Base-by-base conservation (phyloP, 169 alveolate genomes). In the Eimeria nieschulzi region DNA sequence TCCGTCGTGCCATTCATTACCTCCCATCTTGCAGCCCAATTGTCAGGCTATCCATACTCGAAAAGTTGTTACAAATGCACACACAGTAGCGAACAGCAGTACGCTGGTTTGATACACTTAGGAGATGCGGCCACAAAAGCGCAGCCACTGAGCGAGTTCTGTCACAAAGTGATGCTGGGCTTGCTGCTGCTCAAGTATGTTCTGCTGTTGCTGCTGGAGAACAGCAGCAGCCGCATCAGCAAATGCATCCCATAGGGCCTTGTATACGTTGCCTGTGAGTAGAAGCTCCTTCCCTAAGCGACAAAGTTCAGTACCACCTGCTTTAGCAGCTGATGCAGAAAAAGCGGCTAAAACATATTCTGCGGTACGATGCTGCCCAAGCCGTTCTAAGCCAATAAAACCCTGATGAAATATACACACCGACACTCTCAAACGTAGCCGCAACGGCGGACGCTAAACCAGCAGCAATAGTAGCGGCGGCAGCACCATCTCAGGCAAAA, bases 311-410 rank as follows among this genome's bases (percentile, higher is more conserved):
- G 56, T 75, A 33, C 76, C 19, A n/a, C 21, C 33, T 53, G 88
- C 88, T 46, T 39, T 75, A 26, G 64, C 88, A 12, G 88, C 88
- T 17, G 88, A 61, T 59, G 75, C 33, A 59, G 88, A 80, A 21
- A 80, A 80, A 9, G 88, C 88, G 13, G 88, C 76, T 39, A 80
- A 80, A 15, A 80, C 88, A n/a, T 80, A 80, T 13, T 80, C 88
- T 13, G 88, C 88, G 26, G 76, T 12, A 5, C 7, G 21, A 2
- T 80, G 88, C 76, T 59, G 88, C 9, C 88, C 88, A 26, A 80
- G 88, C 21, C 88, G 88, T 53, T 80, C 64, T 19, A 80, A 61
- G 9, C 88, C 88, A 25, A 68, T 66, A 33, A 25, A 80, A 15
- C 88, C 88, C 88, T 80, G 76, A 59, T 56, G 63, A 61, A 53